Evolutionary conservation across 805 yeast genomes (phyloP).

Genomic region (Grigorovia yakushimaensis): DNA sequence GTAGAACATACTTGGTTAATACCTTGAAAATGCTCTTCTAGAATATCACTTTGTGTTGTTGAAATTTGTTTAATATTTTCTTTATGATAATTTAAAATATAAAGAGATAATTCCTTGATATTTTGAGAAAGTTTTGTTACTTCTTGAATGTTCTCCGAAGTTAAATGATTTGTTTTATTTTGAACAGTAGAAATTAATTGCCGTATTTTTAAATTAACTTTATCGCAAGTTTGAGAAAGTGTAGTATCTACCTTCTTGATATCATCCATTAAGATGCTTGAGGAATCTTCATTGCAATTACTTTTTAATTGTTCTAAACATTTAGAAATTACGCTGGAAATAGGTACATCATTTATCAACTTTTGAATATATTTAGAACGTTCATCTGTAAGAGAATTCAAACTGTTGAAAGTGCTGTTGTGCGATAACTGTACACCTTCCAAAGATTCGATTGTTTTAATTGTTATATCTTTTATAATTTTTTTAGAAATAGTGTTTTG

Average conservation of each 20-base stretch:
- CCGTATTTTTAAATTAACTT: background rate
- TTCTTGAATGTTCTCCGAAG: background rate
- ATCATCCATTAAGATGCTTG: background rate
- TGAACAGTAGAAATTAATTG: background rate
- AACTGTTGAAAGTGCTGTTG: background rate
- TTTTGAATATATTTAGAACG: background rate
- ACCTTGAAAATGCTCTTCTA: conserved; percentile 3
- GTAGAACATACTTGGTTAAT: conserved; percentile 1
- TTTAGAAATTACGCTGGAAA: background rate
- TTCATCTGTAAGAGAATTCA: background rate
- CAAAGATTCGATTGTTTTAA: conserved; percentile 1
- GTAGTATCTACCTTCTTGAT: background rate
- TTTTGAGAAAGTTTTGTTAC: background rate
- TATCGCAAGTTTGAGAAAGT: background rate
- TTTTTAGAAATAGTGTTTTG: conserved; percentile 4
- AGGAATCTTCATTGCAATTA: background rate
- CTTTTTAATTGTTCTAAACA: background rate
- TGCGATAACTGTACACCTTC: background rate
- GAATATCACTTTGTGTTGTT: conserved; percentile 9
- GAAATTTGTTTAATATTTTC: conserved; percentile 10
- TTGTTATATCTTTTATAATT: conserved; percentile 1
- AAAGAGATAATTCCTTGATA: conserved; percentile 1
- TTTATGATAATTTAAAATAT: conserved; percentile 5
- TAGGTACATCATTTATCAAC: background rate
- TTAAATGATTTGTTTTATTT: background rate